Evolutionary conservation across 2,329 filamentous ascomycete genomes (phyloP).

Genomic region (Thyridium curvatum): DNA sequence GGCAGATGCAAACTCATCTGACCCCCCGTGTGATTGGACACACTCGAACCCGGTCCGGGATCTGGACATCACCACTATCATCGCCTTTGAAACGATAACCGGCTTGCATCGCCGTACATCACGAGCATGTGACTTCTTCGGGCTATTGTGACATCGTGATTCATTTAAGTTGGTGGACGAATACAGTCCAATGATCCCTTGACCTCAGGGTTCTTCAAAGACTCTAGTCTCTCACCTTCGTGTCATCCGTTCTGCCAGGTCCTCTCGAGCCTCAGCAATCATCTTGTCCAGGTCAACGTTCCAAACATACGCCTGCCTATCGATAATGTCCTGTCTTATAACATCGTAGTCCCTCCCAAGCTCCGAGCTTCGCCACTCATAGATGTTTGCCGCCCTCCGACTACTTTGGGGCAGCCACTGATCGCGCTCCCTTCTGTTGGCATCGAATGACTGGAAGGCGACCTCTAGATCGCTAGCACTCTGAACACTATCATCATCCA

Average conservation of each 20-base stretch:
- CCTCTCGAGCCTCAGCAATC: constrained; percentile 27
- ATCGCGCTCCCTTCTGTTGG: constrained; percentile 37
- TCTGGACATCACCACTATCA: too few species aligned
- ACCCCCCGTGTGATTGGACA: too few species aligned
- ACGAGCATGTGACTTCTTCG: too few species aligned
- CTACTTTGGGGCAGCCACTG: constrained; percentile 46
- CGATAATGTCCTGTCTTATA: constrained; percentile 23
- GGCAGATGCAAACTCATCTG: too few species aligned
- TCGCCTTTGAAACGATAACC: too few species aligned
- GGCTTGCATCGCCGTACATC: too few species aligned
- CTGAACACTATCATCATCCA: constrained; percentile 32
- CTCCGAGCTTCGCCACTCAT: constrained; percentile 35
- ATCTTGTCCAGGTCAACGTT: constrained; percentile 23
- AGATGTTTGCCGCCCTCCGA: constrained; percentile 33
- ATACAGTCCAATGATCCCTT: too few species aligned
- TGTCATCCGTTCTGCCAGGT: constrained; percentile 14
- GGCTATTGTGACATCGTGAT: too few species aligned
- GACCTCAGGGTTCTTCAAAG: too few species aligned
- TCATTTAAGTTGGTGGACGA: too few species aligned
- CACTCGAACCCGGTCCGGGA: too few species aligned
- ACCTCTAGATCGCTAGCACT: constrained; percentile 25
- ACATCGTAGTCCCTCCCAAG: constrained; percentile 24
- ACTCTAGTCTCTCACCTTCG: background rate
- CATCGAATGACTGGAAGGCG: constrained; percentile 46
- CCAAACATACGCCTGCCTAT: constrained; percentile 28